Base-by-base conservation (phyloP, 768 basidiomycete genomes). In the Suillus decipiens region DNA sequence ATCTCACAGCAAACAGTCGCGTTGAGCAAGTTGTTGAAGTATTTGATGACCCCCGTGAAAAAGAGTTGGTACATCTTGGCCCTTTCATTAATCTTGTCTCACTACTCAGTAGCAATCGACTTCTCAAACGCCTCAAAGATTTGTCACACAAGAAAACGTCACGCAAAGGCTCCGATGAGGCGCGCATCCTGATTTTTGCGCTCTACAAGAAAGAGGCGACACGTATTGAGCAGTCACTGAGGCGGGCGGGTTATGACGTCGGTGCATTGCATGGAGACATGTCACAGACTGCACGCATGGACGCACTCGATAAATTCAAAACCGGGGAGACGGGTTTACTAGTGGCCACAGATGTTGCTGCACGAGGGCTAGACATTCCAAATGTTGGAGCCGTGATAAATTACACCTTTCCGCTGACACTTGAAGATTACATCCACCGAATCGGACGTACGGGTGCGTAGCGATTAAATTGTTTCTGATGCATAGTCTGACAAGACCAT, bases 171-270 rank as follows among this genome's bases (percentile, higher is more conserved):
- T 75, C 77, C 12, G 58, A 71, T 53, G 88, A 89, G 28, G 81
- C 89, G 11, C 89, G 93, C 42, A 84, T 93, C 64, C 86, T 99
- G 39, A 85, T 99, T 33, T 99, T 99, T 73, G 96, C 92, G 17
- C 81, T 99, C 43, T 99, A 99, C 81, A 99, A 99, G 79, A 96
- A 95, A 74, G 97, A 98, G 75, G 94, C 96, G 8, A 84, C 92
- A 19, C 85, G 97, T n/a, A 87, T 99, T 2, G 93, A 93, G 72
- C 81, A 84, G 68, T 90, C 86, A 71, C 86, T 99, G 14, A 78
- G 81, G 59, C 80, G 86, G 57, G 85, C 89, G 31, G 93, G 87
- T 22, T 95, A 91, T 79, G 76, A 83, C 31, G 94, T 95, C 17
- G 89, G 85, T 7, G 90, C 90, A 3, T 79, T 97, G 47, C 96